Evolutionary conservation across 1,139 yeast genomes (phyloP), one percentile per base, ranked within the genome.

Genomic region (Nematodospora anomalae): DNA sequence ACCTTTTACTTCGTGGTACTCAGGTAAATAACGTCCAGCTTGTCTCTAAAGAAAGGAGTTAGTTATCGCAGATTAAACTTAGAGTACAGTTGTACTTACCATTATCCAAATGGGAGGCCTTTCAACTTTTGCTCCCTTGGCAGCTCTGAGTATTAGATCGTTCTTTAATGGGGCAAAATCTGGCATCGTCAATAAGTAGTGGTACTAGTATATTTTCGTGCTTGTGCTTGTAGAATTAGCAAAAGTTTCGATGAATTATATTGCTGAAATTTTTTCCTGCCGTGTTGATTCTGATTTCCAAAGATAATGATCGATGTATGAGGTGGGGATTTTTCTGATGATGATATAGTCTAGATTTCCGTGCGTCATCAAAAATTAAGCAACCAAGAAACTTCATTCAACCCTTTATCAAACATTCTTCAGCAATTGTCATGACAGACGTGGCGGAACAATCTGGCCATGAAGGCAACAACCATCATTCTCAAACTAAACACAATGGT

Each of bases 21-120:
- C 97, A 21, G 95, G 95, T 43, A 86, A 68, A 52, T 86, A 87
- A 40, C 95, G 70, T n/a, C 95, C 95, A 3, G 92, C 94, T 67
- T 84, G 94, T 61, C 94, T 76, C 80, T 73, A 40, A 9, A 5
- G 10, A 9, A 5, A n/a, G 26, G 18, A 9, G 45, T 49, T 47
- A 51, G 47, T 41, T 36, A 4, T 5, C 13, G 4, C 16, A 16
- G 11, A 16, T 9, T 11, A 11, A 14, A 11, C 11, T 24, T 9
- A 2, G 18, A 26, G n/a, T 3, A 15, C 12, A 16, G 21, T 8
- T 18, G 23, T 8, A 63, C 79, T 43, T 62, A 76, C 81, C 98
- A 92, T 92, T 51, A 92, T 85, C 98, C 98, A 92, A 43, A 92
- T 80, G 16, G 98, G 98, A 1, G 98, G 97, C 58, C 98, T 80